phyloP scores from a whole-genome alignment of 2,329 filamentous ascomycete genomes.

The Westerdykella sp. region DNA sequence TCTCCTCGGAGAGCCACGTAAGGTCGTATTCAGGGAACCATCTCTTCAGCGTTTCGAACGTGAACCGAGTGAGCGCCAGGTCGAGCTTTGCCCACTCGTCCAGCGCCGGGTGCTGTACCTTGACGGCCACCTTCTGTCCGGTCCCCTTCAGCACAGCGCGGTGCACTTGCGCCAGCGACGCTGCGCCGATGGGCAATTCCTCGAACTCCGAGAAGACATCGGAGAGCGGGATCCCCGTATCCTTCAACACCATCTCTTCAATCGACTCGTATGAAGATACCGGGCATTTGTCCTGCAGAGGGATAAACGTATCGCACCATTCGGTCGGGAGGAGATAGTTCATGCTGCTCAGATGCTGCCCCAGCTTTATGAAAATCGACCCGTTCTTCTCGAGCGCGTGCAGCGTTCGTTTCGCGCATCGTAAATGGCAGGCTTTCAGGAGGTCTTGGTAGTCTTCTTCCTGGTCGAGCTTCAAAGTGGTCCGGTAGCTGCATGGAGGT shows the following conservation, averaged over 20 bases:
- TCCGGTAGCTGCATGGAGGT: constrained; percentile 63
- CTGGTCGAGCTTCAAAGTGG: constrained; percentile 67
- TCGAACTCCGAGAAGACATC: constrained; percentile 86
- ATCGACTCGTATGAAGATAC: constrained; percentile 86
- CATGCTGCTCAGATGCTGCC: constrained; percentile 93
- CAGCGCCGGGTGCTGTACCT: constrained; percentile 86
- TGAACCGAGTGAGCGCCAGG: constrained; percentile 76
- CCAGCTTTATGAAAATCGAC: constrained; percentile 96
- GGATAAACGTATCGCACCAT: constrained; percentile 94
- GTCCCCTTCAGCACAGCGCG: constrained; percentile 75
- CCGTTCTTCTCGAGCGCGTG: constrained; percentile 89
- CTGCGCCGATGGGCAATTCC: constrained; percentile 75
- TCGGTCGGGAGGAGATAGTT: constrained; percentile 86
- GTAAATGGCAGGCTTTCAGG: constrained; percentile 78
- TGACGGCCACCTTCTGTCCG: constrained; percentile 85
- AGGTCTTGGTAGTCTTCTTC: constrained; percentile 59
- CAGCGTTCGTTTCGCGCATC: constrained; percentile 84
- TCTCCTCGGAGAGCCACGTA: constrained; percentile 89
- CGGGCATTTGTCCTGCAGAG: constrained; percentile 90
- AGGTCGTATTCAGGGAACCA: constrained; percentile 98
- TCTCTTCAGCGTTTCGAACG: constrained; percentile 79
- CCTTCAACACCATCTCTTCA: constrained; percentile 73
- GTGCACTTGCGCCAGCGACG: constrained; percentile 91
- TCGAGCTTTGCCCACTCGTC: constrained; percentile 89
- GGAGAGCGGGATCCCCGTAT: constrained; percentile 72